phyloP scores from a whole-genome alignment of 2,329 filamentous ascomycete species.

The Epicoccum sorghinum region DNA sequence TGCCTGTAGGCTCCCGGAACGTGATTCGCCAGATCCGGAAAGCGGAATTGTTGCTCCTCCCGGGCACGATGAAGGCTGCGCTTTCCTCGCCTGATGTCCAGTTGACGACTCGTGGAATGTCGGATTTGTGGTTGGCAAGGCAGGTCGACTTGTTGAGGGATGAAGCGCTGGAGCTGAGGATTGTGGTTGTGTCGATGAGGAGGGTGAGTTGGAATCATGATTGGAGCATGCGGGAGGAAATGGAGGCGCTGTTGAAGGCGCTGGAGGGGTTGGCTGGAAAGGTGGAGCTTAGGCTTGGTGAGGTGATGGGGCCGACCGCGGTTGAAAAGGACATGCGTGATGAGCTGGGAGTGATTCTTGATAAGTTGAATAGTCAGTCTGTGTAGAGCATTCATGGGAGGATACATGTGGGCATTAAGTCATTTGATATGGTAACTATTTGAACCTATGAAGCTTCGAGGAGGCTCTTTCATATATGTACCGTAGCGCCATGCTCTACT shows the following conservation, averaged over 20 bases:
- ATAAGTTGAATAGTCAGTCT: neutral
- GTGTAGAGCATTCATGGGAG: no score
- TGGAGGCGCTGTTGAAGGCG: slow-evolving; percentile 13
- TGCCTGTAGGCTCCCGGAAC: neutral
- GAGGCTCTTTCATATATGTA: neutral
- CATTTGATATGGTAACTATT: slow-evolving; percentile 3
- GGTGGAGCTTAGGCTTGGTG: slow-evolving; percentile 15
- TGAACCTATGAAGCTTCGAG: neutral
- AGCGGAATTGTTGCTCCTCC: slow-evolving; percentile 8
- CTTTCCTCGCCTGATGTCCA: neutral
- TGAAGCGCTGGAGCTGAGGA: slow-evolving; percentile 13
- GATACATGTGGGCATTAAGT: neutral
- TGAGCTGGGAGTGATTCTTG: neutral
- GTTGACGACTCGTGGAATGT: neutral
- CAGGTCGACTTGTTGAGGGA: slow-evolving; percentile 13
- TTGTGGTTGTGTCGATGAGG: slow-evolving; percentile 12
- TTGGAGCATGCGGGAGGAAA: slow-evolving; percentile 10
- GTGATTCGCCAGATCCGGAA: slow-evolving; percentile 8
- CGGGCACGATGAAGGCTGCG: slow-evolving; percentile 7
- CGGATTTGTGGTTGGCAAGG: slow-evolving; percentile 15
- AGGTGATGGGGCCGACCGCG: slow-evolving; percentile 8
- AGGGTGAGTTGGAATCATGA: slow-evolving; percentile 11
- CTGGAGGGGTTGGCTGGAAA: slow-evolving; percentile 12
- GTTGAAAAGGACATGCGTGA: slow-evolving; percentile 9
- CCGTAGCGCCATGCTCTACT: neutral